Evolutionary conservation across 73 alveolate genomes (phyloP).

Genomic region (Durusdinium trenchii): DNA sequence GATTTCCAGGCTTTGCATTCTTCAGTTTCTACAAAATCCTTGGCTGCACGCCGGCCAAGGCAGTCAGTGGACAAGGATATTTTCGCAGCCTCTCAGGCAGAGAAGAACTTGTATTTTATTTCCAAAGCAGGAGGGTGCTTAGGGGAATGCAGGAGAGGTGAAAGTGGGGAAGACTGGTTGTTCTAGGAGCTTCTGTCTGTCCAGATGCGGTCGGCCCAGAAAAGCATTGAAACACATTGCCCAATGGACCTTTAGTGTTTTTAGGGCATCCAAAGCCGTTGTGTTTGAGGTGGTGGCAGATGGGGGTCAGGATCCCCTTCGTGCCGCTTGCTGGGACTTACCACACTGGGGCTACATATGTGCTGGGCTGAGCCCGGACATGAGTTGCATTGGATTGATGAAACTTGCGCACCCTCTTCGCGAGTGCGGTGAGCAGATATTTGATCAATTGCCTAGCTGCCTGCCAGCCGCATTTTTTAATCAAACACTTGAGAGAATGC

Average conservation of each 20-base stretch:
- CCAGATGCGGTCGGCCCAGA: conserved; percentile 34
- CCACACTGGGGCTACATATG: conserved; percentile 32
- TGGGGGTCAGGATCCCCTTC: conserved; percentile 65
- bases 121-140: neutral
- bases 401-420: no score
- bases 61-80: conserved; percentile 17
- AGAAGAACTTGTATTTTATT: no score
- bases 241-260: no score
- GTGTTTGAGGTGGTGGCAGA: conserved; percentile 94
- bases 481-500: no score
- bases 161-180: neutral
- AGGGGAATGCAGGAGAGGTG: neutral
- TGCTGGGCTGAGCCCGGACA: neutral
- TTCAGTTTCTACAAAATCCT: no score
- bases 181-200: conserved; percentile 57
- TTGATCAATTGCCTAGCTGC: no score
- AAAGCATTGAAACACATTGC: neutral
- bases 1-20: no score
- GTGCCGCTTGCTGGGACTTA: conserved; percentile 66
- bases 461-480: no score
- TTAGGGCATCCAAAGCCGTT: no score
- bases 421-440: no score
- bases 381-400: neutral
- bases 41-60: no score
- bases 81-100: conserved; percentile 80